A percentile compares a stretch with the other conserved stretches of the same genome.
Evolutionary conservation across 345 rosid species (phyloP).

Genomic region (Ricinus communis): DNA sequence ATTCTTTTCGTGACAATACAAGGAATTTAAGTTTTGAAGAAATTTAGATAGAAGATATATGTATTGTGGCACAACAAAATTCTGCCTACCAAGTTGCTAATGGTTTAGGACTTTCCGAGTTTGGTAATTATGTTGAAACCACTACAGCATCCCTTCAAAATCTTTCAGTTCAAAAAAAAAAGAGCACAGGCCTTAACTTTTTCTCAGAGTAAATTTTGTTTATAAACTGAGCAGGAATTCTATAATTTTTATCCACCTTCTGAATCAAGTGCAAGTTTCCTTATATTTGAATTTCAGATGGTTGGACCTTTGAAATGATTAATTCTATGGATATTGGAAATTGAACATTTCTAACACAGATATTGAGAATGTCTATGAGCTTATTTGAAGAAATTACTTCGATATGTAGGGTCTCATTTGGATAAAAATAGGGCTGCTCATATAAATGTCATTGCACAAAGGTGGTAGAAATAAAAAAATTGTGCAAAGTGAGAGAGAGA

Average conservation of each 20-base stretch:
- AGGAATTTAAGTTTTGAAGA: too few relatives aligned
- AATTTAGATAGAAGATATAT: too few relatives aligned
- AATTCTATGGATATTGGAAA: background rate
- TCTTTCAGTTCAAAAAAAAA: too few relatives aligned
- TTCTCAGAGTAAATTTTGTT: background rate
- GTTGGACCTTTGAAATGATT: background rate
- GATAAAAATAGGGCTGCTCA: background rate
- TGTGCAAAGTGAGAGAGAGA: too few relatives aligned
- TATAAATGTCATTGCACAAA: background rate
- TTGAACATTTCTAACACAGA: background rate
- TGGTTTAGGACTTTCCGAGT: too few relatives aligned
- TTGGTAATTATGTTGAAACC: too few relatives aligned
- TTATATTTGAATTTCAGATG: background rate
- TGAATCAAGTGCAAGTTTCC: background rate
- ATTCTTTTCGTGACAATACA: too few relatives aligned
- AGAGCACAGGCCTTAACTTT: too few relatives aligned
- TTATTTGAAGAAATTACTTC: background rate
- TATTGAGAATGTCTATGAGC: background rate
- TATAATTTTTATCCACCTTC: background rate
- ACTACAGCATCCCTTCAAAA: too few relatives aligned
- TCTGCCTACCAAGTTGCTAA: too few relatives aligned
- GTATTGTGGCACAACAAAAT: too few relatives aligned
- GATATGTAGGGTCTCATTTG: background rate
- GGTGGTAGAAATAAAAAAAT: background rate
- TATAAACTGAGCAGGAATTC: too few relatives aligned